These are phyloP conservation scores for Phytophthora meadii DNA, from an alignment of 352 stramenopile genomes.

Conservation along the genomic window DNA sequence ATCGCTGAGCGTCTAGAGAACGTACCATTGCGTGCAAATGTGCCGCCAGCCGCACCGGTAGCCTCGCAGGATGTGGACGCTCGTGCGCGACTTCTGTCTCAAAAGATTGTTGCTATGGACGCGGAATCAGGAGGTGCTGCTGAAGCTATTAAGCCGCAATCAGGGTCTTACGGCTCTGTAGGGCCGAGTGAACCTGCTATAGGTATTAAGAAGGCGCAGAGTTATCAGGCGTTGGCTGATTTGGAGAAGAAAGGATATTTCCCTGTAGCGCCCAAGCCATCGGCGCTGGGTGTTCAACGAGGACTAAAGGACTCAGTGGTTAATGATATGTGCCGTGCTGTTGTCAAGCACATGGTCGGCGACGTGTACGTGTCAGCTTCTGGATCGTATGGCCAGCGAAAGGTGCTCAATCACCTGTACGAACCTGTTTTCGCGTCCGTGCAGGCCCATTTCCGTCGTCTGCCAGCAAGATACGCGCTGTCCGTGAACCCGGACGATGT, in stretches of 20 bases:
- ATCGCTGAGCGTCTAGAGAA: slow-evolving; percentile 79
- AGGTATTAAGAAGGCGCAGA: slow-evolving; percentile 80
- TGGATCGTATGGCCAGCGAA: slow-evolving; percentile 68
- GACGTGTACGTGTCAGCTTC: slow-evolving; percentile 85
- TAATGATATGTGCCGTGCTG: slow-evolving; percentile 88
- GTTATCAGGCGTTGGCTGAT: slow-evolving; percentile 81
- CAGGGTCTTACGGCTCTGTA: slow-evolving; percentile 66
- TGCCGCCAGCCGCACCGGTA: slow-evolving; percentile 22
- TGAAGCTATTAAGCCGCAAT: slow-evolving; percentile 42
- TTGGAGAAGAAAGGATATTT: slow-evolving; percentile 89
- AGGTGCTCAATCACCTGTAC: slow-evolving; percentile 89
- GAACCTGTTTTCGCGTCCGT: slow-evolving; percentile 86
- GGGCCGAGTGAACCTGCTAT: slow-evolving; percentile 26
- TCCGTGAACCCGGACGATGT: slow-evolving; percentile 89
- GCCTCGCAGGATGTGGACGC: slow-evolving; percentile 48
- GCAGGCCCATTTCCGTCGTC: slow-evolving; percentile 79
- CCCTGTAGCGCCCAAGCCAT: slow-evolving; percentile 74
- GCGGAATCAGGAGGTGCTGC: slow-evolving; percentile 3
- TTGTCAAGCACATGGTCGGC: slow-evolving; percentile 91
- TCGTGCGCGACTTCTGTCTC: slow-evolving; percentile 65
- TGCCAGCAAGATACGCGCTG: slow-evolving; percentile 85
- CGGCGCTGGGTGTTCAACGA: slow-evolving; percentile 79
- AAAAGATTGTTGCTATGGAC: slow-evolving; percentile 59
- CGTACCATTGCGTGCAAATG: slow-evolving; percentile 60
- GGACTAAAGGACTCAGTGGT: slow-evolving; percentile 88